Evolutionary conservation across 345 rosid species (phyloP), one percentile per base, ranked within the genome.

Genomic region (Boechera divaricarpa): DNA sequence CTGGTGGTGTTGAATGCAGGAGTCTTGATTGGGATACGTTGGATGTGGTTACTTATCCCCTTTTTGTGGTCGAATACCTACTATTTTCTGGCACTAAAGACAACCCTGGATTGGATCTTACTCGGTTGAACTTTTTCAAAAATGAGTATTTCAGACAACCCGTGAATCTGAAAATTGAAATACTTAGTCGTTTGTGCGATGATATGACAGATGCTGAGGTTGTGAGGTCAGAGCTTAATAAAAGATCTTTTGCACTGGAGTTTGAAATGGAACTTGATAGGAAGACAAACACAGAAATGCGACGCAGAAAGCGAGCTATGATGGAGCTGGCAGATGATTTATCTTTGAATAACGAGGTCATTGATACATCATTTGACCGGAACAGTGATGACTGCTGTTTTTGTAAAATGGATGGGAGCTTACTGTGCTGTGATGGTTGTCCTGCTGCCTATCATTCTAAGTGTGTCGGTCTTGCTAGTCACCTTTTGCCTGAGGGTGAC

Each of bases 371-470:
- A 21, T 61, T 69, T 71, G 98, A 92, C 82, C 76, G 90, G 94
- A 95, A 95, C 81, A 89, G 87, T 75, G 98, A 95, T 64, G 96
- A 95, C 76, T 95, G 98, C 79, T 86, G 87, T 81, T 87, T 95
- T 70, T 95, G 99, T 74, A 95, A 91, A 87, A 95, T 95, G 99
- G 97, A 95, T 73, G 98, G 99, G 66, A 90, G 49, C 69, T 82
- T 95, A 82, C 87, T 95, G 72, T 95, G 98, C 80, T 95, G 99
- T 77, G 99, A 95, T 84, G 99, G 99, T 60, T 92, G 99, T 80
- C 99, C 99, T 65, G 98, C 99, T 82, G 99, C 99, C 9, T 95
- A 88, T 82, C 99, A 95, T 84, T 88, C 99, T 66, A 95, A 88
- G 84, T 95, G 99, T 64, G 91, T 90, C 0, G 99, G 97, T 75